These are phyloP conservation scores for Stevia rebaudiana DNA, from an alignment of 140 eudicot genomes.

Conservation along the genomic window DNA sequence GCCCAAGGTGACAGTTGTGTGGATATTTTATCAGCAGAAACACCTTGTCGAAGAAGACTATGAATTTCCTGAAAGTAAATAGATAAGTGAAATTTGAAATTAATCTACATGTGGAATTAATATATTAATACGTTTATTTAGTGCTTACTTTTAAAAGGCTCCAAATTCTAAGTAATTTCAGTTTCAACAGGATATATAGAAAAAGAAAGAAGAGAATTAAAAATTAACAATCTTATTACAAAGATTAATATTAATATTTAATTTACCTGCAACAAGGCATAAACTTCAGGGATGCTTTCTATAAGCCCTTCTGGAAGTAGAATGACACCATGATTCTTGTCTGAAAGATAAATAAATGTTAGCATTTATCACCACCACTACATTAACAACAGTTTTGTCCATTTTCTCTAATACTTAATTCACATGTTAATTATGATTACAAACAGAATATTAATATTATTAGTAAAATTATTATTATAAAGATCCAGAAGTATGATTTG, in stretches of 20 bases:
- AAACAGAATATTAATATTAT: not conserved
- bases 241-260: not conserved
- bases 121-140: not conserved
- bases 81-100: not conserved
- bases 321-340: slow-evolving; percentile 91
- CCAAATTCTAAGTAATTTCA: not conserved
- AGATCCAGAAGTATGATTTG: not conserved
- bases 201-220: not conserved
- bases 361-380: not conserved
- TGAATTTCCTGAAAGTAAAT: slow-evolving; percentile 75
- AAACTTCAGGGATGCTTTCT: slow-evolving; percentile 96
- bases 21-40: slow-evolving; percentile 71
- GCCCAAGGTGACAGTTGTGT: slow-evolving; percentile 97
- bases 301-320: slow-evolving; percentile 97
- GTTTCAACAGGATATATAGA: not conserved
- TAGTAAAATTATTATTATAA: not conserved
- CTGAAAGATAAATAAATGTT: slow-evolving; percentile 26
- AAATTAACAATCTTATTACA: not conserved
- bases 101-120: no score
- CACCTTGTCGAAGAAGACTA: slow-evolving; percentile 72
- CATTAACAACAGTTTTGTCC: not conserved
- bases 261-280: slow-evolving; percentile 85
- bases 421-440: not conserved
- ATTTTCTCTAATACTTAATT: not conserved
- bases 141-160: not conserved